Conservation (phyloP, 495 filamentous ascomycete species). For the Pseudoneurospora amorphoporcata region DNA sequence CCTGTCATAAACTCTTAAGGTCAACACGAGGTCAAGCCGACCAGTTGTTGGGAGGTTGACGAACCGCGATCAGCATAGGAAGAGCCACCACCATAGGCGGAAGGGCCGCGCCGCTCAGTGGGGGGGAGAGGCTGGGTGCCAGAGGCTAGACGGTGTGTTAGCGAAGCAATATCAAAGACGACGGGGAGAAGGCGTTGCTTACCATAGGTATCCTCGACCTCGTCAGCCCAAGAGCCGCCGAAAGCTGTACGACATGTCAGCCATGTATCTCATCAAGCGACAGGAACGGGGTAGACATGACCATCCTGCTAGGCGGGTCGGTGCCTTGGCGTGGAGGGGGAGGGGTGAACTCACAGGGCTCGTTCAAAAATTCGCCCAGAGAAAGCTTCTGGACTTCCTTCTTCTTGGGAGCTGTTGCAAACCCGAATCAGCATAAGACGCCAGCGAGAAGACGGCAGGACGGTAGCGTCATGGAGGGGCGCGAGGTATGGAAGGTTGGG, state of each 20-base stretch:
- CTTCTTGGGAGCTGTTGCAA: conserved; percentile 67
- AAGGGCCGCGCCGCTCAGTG: conserved; percentile 25
- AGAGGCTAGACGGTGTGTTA: conserved; percentile 3
- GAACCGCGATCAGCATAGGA: conserved; percentile 27
- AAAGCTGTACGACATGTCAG: conserved; percentile 46
- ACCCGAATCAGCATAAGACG: conserved; percentile 25
- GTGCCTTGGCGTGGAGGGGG: conserved; percentile 17
- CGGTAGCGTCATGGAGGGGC: conserved; percentile 1
- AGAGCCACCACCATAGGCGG: conserved; percentile 22
- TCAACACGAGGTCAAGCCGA: background rate
- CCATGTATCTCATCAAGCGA: background rate
- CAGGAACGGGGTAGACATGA: background rate
- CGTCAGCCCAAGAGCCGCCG: conserved; percentile 90
- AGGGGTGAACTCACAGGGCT: conserved; percentile 54
- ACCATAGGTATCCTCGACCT: conserved; percentile 83
- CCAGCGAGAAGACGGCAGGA: conserved; percentile 1
- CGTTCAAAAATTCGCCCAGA: conserved; percentile 80
- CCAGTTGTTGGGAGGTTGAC: conserved; percentile 10
- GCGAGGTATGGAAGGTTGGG: conserved; percentile 6
- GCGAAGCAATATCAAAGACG: conserved; percentile 8
- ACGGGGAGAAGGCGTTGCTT: conserved; percentile 19
- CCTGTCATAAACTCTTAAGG: conserved; percentile 24
- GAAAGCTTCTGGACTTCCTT: conserved; percentile 85
- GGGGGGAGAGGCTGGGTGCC: conserved; percentile 38
- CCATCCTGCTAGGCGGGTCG: background rate